Evolutionary conservation across 2,329 filamentous ascomycete genomes (phyloP).

Genomic region (Aspergillus luchuensis): DNA sequence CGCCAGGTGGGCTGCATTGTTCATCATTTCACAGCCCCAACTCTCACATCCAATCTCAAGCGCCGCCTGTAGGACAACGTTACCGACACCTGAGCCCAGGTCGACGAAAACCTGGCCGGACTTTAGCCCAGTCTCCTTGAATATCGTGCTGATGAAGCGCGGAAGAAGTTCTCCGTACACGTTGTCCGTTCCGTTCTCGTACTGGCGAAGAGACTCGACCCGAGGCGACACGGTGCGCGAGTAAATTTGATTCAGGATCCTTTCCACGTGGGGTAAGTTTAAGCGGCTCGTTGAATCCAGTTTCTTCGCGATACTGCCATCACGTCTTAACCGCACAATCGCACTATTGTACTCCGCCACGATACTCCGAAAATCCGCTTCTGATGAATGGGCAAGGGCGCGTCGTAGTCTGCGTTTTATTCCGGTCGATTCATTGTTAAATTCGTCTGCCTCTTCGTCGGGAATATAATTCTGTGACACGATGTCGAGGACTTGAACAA

Average conservation of each 20-base stretch:
- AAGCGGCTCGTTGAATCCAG: conserved; percentile 70
- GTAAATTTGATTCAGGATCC: conserved; percentile 86
- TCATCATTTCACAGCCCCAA: conserved; percentile 97
- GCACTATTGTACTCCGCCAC: conserved; percentile 76
- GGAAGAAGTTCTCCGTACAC: conserved; percentile 92
- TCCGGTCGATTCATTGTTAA: conserved; percentile 72
- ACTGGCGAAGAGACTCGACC: conserved; percentile 79
- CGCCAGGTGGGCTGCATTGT: conserved; percentile 81
- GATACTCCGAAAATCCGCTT: conserved; percentile 71
- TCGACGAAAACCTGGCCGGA: conserved; percentile 90
- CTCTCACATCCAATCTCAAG: conserved; percentile 91
- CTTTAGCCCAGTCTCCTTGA: conserved; percentile 75
- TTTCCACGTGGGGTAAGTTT: conserved; percentile 71
- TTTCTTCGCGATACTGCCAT: conserved; percentile 72
- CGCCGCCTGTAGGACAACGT: conserved; percentile 91
- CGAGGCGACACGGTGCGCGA: conserved; percentile 88
- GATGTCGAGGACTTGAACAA: conserved; percentile 68
- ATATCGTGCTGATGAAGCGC: conserved; percentile 78
- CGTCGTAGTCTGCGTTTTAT: conserved; percentile 76
- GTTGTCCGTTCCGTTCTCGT: conserved; percentile 88
- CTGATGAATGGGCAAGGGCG: conserved; percentile 67
- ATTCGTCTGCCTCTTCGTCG: conserved; percentile 64
- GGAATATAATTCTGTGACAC: conserved; percentile 78
- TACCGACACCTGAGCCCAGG: conserved; percentile 92
- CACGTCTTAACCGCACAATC: conserved; percentile 65